Evolutionary conservation across 176 grass and related monocot species (phyloP).

Genomic region (Raddia guianensis): DNA sequence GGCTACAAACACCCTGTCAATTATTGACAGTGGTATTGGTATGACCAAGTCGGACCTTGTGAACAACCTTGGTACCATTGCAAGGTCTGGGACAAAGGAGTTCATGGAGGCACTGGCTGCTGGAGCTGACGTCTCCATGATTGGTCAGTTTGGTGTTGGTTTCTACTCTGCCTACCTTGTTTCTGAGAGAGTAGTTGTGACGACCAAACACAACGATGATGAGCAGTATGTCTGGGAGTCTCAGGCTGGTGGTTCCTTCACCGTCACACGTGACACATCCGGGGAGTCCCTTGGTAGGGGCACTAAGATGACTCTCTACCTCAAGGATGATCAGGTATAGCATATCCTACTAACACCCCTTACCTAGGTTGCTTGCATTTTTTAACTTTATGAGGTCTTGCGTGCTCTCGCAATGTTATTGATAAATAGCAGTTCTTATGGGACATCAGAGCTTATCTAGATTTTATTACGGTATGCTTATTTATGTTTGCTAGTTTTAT

Average conservation of each 20-base stretch:
- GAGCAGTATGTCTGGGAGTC: conserved; percentile 99
- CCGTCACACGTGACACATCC: conserved; percentile 77
- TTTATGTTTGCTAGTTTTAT: neutral
- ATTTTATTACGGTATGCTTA: neutral
- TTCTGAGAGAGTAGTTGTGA: conserved; percentile 82
- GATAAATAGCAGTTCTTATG: neutral
- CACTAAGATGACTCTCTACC: conserved; percentile 90
- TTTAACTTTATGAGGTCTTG: neutral
- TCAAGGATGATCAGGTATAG: conserved; percentile 98
- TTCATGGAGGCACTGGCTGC: conserved; percentile 97
- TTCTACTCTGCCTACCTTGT: conserved; percentile 99
- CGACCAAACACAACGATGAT: conserved; percentile 89
- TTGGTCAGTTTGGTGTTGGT: conserved; percentile 94
- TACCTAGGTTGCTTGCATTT: neutral
- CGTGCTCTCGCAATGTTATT: neutral
- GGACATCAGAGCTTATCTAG: neutral
- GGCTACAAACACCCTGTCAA: conserved; percentile 63
- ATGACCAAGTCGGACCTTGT: conserved; percentile 99
- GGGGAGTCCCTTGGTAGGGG: conserved; percentile 85
- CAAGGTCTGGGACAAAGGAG: conserved; percentile 87
- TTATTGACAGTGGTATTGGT: conserved; percentile 88
- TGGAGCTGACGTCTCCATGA: conserved; percentile 99
- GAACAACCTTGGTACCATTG: conserved; percentile 99
- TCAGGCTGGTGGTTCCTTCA: conserved; percentile 94
- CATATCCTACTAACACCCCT: neutral